These are phyloP conservation scores for Geranomyces variabilis DNA, from an alignment of 192 early-diverging fungal species.

Conservation along the genomic window DNA sequence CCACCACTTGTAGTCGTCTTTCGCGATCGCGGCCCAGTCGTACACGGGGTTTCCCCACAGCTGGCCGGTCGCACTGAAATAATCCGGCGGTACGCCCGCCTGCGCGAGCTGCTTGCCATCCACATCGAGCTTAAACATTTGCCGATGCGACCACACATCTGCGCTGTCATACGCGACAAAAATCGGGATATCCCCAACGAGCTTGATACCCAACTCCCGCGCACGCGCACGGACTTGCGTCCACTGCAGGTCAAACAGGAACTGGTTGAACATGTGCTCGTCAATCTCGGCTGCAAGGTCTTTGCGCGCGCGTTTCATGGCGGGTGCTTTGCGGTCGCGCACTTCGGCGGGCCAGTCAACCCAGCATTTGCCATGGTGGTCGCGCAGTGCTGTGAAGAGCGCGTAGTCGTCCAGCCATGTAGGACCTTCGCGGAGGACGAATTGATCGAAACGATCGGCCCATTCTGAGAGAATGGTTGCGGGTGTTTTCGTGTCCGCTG, in stretches of 20 bases:
- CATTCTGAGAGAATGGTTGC: background rate
- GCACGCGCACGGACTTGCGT: slow-evolving; percentile 2
- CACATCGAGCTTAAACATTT: slow-evolving; percentile 23
- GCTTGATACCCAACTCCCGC: slow-evolving; percentile 13
- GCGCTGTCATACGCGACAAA: slow-evolving; percentile 32
- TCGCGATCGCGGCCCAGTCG: slow-evolving; percentile 30
- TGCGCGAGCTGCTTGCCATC: slow-evolving; percentile 28
- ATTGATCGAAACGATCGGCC: background rate
- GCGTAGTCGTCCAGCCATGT: slow-evolving; percentile 34
- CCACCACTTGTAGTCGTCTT: slow-evolving; percentile 33
- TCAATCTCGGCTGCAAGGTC: slow-evolving; percentile 29
- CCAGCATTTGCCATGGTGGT: slow-evolving; percentile 25
- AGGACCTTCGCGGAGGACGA: slow-evolving; percentile 15
- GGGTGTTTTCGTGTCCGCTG: background rate
- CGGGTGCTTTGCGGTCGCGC: slow-evolving; percentile 29
- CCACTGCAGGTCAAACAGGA: slow-evolving; percentile 33
- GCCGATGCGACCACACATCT: slow-evolving; percentile 25
- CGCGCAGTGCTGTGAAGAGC: slow-evolving; percentile 20
- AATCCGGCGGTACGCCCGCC: slow-evolving; percentile 35
- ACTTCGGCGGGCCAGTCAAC: slow-evolving; percentile 28
- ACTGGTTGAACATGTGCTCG: slow-evolving; percentile 30
- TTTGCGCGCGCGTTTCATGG: slow-evolving; percentile 10
- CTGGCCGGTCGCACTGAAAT: slow-evolving; percentile 34
- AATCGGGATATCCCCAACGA: slow-evolving; percentile 33
- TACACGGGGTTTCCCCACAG: slow-evolving; percentile 36